phyloP scores from a whole-genome alignment of 2,329 filamentous ascomycete species.

The Penicillium palitans region DNA sequence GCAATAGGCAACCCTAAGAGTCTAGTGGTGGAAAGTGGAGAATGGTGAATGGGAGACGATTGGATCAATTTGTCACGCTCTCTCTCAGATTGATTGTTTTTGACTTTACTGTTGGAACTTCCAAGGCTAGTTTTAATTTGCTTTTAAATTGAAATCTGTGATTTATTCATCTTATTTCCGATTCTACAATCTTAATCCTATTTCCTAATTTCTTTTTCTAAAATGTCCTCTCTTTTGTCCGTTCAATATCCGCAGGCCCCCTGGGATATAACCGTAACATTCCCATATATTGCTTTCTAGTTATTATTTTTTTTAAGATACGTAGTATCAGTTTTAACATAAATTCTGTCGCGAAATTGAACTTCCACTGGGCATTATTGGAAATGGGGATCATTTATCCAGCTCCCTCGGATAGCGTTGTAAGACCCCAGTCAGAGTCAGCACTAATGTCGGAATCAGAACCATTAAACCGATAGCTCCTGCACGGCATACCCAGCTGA shows the following conservation, averaged over 20 bases:
- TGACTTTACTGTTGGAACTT: background rate
- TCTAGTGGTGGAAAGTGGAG: background rate
- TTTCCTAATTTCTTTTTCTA: background rate
- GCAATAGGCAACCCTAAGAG: background rate
- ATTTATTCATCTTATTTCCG: too few species aligned
- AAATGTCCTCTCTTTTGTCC: background rate
- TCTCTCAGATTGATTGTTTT: background rate
- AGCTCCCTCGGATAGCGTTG: background rate
- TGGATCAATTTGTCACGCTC: background rate
- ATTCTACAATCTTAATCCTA: background rate
- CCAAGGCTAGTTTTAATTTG: background rate
- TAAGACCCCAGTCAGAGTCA: background rate
- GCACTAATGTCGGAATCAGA: background rate
- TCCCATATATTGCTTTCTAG: background rate
- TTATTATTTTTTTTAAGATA: background rate
- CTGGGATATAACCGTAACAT: background rate
- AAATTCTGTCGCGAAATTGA: background rate
- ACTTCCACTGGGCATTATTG: too few species aligned
- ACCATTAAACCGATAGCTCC: background rate
- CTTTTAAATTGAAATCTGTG: background rate
- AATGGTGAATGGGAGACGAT: background rate
- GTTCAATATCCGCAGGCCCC: too few species aligned
- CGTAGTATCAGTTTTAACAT: background rate
- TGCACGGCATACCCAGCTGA: background rate
- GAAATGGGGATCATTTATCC: background rate